phyloP scores from a whole-genome alignment of 768 basidiomycete species.

The Myochromella boudieri region DNA sequence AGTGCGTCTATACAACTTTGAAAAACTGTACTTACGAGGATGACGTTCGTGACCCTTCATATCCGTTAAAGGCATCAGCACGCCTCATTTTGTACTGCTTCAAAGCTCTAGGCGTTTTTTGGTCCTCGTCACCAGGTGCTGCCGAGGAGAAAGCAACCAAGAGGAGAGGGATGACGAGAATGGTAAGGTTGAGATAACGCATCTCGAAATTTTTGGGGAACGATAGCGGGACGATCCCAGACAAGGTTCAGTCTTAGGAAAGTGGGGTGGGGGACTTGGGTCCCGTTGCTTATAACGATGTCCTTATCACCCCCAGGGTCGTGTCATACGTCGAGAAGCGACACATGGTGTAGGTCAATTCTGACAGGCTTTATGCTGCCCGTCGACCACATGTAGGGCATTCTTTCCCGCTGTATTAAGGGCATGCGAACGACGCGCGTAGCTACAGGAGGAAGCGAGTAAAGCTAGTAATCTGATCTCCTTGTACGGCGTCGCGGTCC shows the following conservation, averaged over 20 bases:
- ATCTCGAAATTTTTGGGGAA: constrained; percentile 3
- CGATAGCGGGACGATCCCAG: too few species aligned
- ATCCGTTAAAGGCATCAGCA: background rate
- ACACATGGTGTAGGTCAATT: constrained; percentile 5
- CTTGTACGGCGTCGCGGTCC: too few species aligned
- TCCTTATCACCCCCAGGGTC: background rate
- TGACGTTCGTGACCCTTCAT: background rate
- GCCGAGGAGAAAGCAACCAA: constrained; percentile 5
- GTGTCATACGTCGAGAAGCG: background rate
- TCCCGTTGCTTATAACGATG: too few species aligned
- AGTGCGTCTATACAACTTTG: too few species aligned
- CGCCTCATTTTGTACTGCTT: constrained; percentile 20
- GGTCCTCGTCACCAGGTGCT: constrained; percentile 5
- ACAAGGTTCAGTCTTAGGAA: too few species aligned
- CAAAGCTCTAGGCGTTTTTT: constrained; percentile 6
- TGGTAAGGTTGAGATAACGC: constrained; percentile 8
- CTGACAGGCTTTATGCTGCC: constrained; percentile 11
- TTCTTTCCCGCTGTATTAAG: constrained; percentile 11
- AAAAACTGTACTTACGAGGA: background rate
- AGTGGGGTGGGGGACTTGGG: too few species aligned
- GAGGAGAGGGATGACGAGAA: background rate
- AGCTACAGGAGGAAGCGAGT: constrained; percentile 9
- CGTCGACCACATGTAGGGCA: too few species aligned
- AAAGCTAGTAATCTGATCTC: too few species aligned
- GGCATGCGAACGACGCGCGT: constrained; percentile 9